Evolutionary conservation across 371 early-diverging fungal species (phyloP), one percentile per base, ranked within the genome.

Genomic region (Homolaphlyctis polyrhiza): DNA sequence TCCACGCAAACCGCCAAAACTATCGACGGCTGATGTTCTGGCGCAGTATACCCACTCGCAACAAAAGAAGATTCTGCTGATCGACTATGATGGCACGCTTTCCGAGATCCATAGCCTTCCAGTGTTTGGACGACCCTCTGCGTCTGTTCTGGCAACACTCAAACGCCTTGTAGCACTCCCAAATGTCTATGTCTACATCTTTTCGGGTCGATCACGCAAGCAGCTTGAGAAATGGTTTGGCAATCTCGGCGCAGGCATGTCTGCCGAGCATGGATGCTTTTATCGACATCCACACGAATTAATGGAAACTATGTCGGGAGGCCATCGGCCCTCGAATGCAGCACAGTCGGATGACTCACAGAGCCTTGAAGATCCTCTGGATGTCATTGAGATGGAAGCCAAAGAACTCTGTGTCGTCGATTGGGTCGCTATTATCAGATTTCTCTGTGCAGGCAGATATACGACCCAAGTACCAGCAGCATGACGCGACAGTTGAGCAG

Each of bases 11-110:
- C 81, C 91, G 52, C 91, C 71, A 3, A 65, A 61, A 58, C 66
- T 78, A 14, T 35, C 65, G 18, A 14, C 54, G 21, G 57, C 68
- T 86, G 25, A 57, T 18, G 71, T 81, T 28, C 29, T 74, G 30
- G 35, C 57, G 18, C 55, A 67, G 4, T 79, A 76, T 63, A 61
- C 30, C 29, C 49, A 51, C 6, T 68, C 79, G 8, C 45, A 32
- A 6, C 63, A 65, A 58, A 77, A 75, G 60, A 79, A 79, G 70
- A 69, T 95, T n/a, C 77, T 96, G 48, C 69, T 96, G 57, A 77
- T 94, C 57, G 96, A 98, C 68, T 98, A 97, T 71, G 98, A 98
- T 69, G 96, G 97, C 61, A 96, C 97, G 3, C 73, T 96, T 60
- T 91, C 91, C 2, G 84, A 91, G 1, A 86, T 87, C 2, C 89